Base-by-base conservation (phyloP, 768 basidiomycete genomes). In the Lentinula aciculospora region DNA sequence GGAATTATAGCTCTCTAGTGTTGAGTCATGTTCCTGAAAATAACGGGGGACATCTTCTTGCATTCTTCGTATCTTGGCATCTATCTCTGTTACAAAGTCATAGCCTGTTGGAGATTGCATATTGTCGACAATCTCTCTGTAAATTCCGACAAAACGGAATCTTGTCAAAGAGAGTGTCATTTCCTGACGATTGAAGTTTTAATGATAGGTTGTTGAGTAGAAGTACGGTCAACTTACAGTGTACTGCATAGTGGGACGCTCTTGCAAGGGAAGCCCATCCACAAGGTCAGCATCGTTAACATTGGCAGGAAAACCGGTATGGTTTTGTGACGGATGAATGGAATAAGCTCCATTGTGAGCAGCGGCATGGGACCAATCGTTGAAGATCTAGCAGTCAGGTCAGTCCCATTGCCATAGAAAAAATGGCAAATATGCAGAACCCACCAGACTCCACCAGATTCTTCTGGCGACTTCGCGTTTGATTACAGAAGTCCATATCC, bases 361-460 rank as follows among this genome's bases (percentile, higher is more conserved):
- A 32, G 64, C 63, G 19, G 67, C 66, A 57, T 67, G 63, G 1
- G 67, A 65, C 67, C 67, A 68, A 53, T 68, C 67, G 42, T 65
- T 62, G 45, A 64, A 63, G n/a, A 68, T 62, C 67, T 68, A 17
- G 47, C 19, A 28, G 8, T 27, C 8, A 53, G 1, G 17, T 45
- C 9, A 45, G 39, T n/a, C 13, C 12, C 6, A n/a, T n/a, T 44
- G 34, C n/a, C 4, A 17, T 12, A 45, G 36, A 42, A 19, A 34
- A 37, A 23, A 56, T 5, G 10, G n/a, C n/a, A n/a, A n/a, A n/a
- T n/a, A n/a, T n/a, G n/a, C n/a, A n/a, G n/a, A 5, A 58, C 61
- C 50, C 31, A 66, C 66, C 54, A 68, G 48, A 21, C 58, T 58
- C 67, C 67, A 68, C 67, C 67, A 68, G 8, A 68, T 60, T 3